Evolutionary conservation across 176 grass and related monocot species (phyloP).

Genomic region (Hordeum vulgare): MorexV3_pseudomolecules_assembly NC_058519.1:484926257-484926756

Average conservation of each 20-base stretch:
- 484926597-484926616: background rate
- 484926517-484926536: background rate
- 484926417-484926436: background rate
- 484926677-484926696: background rate
- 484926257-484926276: background rate
- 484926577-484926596: background rate
- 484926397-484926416: background rate
- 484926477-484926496: background rate
- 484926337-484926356: background rate
- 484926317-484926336: background rate
- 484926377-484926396: background rate
- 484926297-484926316: background rate
- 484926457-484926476: background rate
- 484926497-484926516: background rate
- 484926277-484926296: background rate
- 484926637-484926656: background rate
- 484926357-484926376: background rate
- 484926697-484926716: background rate
- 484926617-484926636: background rate
- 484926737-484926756: background rate
- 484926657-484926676: background rate
- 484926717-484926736: background rate
- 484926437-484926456: background rate
- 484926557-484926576: background rate
- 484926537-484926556: background rate